Evolutionary conservation across 179 eudicot genomes (phyloP), one percentile per base, ranked within the genome.

Genomic region (Spergularia azorica): DNA sequence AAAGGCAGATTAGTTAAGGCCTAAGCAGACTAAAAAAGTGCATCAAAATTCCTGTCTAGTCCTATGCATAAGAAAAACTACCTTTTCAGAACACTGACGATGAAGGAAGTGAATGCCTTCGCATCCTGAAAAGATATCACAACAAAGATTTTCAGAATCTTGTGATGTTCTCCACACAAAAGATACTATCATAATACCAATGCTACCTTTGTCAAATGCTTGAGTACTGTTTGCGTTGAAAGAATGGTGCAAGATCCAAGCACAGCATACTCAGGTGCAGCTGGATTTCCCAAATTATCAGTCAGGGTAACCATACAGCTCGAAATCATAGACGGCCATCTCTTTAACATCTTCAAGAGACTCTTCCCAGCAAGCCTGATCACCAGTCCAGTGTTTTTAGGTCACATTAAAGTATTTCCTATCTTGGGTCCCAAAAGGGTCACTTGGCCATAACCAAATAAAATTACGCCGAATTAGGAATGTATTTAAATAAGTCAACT

Each of bases 241-340:
- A 96, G 92, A 70, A 96, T 89, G 67, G 96, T 83, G 87, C 99
- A 96, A 70, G 99, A 94, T 78, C 99, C 99, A 71, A 94, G 90
- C 73, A 96, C 96, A 39, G 85, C 90, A 79, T 87, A 79, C 82
- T 96, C 99, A 79, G 94, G 98, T 78, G 94, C 79, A 70, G 83
- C 80, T 46, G 96, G 85, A 70, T 87, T 78, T 81, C 84, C 79
- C 76, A 96, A 82, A 82, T 88, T 91, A 72, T 91, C 93, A 32
- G 89, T 76, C 76, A 94, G 84, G 52, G 81, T 76, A 75, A 83
- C 83, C 76, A 94, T 90, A 82, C 91, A 90, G 80, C 86, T 87
- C 64, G 98, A 88, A 80, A 87, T 82, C 86, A 90, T 83, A 20
- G 89, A 84, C n/a, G 97, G 99, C 99, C 99, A 96, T 79, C 98